phyloP scores from a whole-genome alignment of 805 yeast genomes.

The Priceomyces fermenticarens region DNA sequence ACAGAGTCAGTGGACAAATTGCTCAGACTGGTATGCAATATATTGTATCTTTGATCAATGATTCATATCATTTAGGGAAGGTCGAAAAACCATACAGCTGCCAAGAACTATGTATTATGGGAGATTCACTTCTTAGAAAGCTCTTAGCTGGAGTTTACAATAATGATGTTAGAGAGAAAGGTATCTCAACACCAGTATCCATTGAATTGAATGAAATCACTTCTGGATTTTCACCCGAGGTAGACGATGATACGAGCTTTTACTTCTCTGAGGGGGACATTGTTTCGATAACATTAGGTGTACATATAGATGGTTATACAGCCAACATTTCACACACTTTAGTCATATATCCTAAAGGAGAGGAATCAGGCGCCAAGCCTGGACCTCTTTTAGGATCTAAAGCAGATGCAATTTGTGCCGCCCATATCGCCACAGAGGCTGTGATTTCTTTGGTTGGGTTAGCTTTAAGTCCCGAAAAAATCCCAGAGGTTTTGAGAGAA shows the following conservation, averaged over 20 bases:
- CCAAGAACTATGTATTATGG: constrained; percentile 75
- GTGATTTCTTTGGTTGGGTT: constrained; percentile 74
- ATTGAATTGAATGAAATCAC: constrained; percentile 80
- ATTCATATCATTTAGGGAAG: constrained; percentile 62
- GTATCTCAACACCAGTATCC: constrained; percentile 89
- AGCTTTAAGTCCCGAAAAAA: constrained; percentile 70
- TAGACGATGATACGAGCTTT: constrained; percentile 52
- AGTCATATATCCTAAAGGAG: constrained; percentile 73
- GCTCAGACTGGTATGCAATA: constrained; percentile 78
- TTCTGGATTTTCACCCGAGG: constrained; percentile 82
- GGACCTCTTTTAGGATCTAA: constrained; percentile 82
- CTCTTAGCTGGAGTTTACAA: constrained; percentile 61
- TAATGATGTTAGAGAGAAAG: constrained; percentile 73
- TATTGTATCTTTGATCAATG: constrained; percentile 63
- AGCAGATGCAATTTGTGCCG: constrained; percentile 88
- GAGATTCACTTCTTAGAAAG: constrained; percentile 70
- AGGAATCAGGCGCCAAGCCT: constrained; percentile 42
- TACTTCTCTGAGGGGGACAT: constrained; percentile 74
- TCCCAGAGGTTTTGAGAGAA: constrained; percentile 49
- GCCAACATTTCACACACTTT: constrained; percentile 82
- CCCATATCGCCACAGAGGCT: constrained; percentile 86
- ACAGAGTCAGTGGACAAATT: constrained; percentile 85
- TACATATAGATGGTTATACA: constrained; percentile 94
- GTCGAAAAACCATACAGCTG: constrained; percentile 45
- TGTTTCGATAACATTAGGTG: constrained; percentile 81